Conservation (phyloP, 2,329 filamentous ascomycete genomes). For the Fusarium torulosum region DNA sequence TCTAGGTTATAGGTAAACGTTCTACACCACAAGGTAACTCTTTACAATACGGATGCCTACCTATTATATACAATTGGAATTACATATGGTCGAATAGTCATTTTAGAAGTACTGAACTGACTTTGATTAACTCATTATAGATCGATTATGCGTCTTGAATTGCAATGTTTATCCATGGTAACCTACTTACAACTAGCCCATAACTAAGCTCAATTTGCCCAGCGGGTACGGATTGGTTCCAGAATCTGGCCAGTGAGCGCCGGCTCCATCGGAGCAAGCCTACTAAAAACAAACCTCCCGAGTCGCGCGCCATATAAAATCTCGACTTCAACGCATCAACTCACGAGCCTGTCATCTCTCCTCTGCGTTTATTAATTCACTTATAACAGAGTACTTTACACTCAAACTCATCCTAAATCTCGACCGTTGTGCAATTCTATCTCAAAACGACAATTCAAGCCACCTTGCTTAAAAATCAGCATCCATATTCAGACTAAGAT, state of each 20-base stretch:
- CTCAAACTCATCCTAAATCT: neutral
- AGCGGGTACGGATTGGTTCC: conserved; percentile 28
- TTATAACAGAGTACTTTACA: neutral
- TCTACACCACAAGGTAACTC: neutral
- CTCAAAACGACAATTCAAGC: conserved; percentile 1
- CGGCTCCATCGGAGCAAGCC: conserved; percentile 38
- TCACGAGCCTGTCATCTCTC: conserved; percentile 9
- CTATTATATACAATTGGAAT: no score
- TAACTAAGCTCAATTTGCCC: conserved; percentile 20
- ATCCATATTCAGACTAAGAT: neutral
- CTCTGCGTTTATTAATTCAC: neutral
- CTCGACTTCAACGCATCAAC: conserved; percentile 39
- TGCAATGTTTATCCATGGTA: conserved; percentile 21
- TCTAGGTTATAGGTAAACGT: neutral
- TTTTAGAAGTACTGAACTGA: no score
- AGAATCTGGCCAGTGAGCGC: conserved; percentile 36
- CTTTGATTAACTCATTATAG: neutral
- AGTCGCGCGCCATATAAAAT: conserved; percentile 46
- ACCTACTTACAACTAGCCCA: neutral
- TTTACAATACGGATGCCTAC: neutral
- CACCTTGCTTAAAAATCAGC: conserved; percentile 8
- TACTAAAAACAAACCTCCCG: conserved; percentile 37
- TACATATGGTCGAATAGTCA: no score
- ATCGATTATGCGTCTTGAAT: conserved; percentile 8
- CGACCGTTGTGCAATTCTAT: neutral